Evolutionary conservation across 768 basidiomycete species (phyloP).

Genomic region (Tylopilus felleus): DNA sequence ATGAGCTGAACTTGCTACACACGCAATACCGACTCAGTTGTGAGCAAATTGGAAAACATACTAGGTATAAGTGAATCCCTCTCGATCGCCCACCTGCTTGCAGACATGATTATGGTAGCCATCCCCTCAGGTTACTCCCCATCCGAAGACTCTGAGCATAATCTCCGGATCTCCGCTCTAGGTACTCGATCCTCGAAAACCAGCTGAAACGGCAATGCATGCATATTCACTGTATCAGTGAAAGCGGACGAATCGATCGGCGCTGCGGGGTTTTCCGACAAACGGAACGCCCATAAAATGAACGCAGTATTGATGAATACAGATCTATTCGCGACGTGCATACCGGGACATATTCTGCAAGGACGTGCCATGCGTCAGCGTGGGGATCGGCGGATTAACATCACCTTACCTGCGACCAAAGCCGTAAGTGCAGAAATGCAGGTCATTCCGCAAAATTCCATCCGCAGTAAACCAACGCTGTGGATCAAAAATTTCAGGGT

Average conservation of each 20-base stretch:
- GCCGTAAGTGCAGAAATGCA: constrained; percentile 7
- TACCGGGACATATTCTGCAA: constrained; percentile 22
- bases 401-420: constrained; percentile 11
- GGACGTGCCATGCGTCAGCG: background rate
- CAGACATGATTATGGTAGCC: too few species aligned
- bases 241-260: constrained; percentile 62
- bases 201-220: constrained; percentile 6
- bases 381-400: background rate
- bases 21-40: too few species aligned
- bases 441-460: constrained; percentile 5
- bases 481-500: constrained; percentile 10
- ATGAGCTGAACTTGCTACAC: too few species aligned
- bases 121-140: background rate
- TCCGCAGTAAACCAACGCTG: constrained; percentile 2
- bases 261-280: constrained; percentile 42
- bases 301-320: constrained; percentile 61
- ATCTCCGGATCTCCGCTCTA: background rate
- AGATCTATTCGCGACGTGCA: constrained; percentile 43
- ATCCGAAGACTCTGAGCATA: constrained; percentile 4
- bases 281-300: constrained; percentile 58
- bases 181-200: constrained; percentile 9
- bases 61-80: too few species aligned
- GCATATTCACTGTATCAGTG: constrained; percentile 31
- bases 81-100: too few species aligned
- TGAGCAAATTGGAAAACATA: too few species aligned